phyloP scores from a whole-genome alignment of 306 rosid genomes.

The Dalbergia cochinchinensis region DNA sequence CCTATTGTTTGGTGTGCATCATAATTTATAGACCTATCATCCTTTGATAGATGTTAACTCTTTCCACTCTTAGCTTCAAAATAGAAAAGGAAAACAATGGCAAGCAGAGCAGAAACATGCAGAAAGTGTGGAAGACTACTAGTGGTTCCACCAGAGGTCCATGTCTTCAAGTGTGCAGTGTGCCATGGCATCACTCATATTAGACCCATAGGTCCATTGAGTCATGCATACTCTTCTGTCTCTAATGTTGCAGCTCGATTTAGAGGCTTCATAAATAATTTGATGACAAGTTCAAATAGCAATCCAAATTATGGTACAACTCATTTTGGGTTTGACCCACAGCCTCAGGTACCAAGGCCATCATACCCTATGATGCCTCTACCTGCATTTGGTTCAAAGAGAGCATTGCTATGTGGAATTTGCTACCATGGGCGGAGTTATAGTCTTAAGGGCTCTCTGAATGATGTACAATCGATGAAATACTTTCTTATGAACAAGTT shows the following conservation, averaged over 20 bases:
- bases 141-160: conserved; percentile 47
- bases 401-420: conserved; percentile 65
- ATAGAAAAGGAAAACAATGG: conserved; percentile 9
- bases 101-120: conserved; percentile 50
- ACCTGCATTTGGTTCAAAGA: conserved; percentile 48
- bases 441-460: conserved; percentile 53
- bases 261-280: conserved; percentile 45
- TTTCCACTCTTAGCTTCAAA: conserved; percentile 3
- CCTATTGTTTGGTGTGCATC: not conserved
- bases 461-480: conserved; percentile 53
- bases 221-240: conserved; percentile 43
- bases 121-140: conserved; percentile 50
- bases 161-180: conserved; percentile 46
- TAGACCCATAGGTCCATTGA: conserved; percentile 33
- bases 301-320: conserved; percentile 18
- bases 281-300: conserved; percentile 38
- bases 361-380: conserved; percentile 29
- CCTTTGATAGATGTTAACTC: not conserved
- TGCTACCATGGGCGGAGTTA: conserved; percentile 50
- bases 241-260: conserved; percentile 43
- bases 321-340: conserved; percentile 12
- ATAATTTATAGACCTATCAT: not conserved
- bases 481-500: conserved; percentile 50
- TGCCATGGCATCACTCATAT: conserved; percentile 53
- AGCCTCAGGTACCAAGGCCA: conserved; percentile 40